Percentiles rank a stretch among this genome's conserved stretches.
These are phyloP conservation scores for Xylariaceae sp. DNA, from an alignment of 2,329 filamentous ascomycete species.

Conservation along the genomic window DNA sequence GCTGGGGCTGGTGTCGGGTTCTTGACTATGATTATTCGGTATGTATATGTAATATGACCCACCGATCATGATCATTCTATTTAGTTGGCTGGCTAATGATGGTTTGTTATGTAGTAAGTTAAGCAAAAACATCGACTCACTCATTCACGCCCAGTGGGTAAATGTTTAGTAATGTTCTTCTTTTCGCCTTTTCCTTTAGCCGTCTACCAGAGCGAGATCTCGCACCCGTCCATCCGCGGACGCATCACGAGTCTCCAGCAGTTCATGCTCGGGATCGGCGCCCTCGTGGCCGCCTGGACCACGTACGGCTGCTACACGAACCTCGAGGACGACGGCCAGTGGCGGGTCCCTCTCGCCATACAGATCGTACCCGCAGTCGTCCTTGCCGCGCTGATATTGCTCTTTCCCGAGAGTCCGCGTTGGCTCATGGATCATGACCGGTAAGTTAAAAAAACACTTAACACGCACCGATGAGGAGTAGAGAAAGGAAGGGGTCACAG, in stretches of 20 bases:
- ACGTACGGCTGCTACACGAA: constrained; percentile 51
- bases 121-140: no score
- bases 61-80: no score
- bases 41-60: no score
- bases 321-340: constrained; percentile 27
- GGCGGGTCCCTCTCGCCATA: constrained; percentile 62
- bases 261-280: constrained; percentile 75
- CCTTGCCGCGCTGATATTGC: constrained; percentile 56
- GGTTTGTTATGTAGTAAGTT: constrained; percentile 12
- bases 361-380: constrained; percentile 65
- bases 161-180: not conserved
- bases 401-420: constrained; percentile 66
- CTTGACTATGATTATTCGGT: constrained; percentile 38
- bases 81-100: no score
- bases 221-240: constrained; percentile 72
- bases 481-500: no score
- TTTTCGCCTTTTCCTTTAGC: constrained; percentile 28
- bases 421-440: constrained; percentile 70
- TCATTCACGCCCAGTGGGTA: no score
- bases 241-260: constrained; percentile 71
- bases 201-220: constrained; percentile 73
- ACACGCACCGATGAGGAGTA: not conserved
- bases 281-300: constrained; percentile 68
- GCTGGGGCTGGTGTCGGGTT: constrained; percentile 57
- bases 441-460: no score